Percentiles rank a stretch among this genome's conserved stretches.
These are phyloP conservation scores for Roridomyces roridus DNA, from an alignment of 768 basidiomycete genomes.

Conservation along the genomic window DNA sequence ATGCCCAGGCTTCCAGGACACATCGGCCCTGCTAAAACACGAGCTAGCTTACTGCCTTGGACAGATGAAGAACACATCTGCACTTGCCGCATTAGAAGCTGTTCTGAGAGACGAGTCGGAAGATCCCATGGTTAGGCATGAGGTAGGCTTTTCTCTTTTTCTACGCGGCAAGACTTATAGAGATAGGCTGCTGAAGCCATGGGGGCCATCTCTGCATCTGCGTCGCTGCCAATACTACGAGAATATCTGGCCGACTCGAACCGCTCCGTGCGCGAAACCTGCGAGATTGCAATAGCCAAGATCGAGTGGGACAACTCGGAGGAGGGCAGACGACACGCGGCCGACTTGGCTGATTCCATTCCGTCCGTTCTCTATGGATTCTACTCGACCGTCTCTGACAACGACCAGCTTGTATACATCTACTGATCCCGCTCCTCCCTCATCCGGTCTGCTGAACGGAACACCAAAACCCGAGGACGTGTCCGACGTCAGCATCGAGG, in stretches of 20 bases:
- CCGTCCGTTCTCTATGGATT: constrained; percentile 42
- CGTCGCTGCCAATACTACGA: constrained; percentile 71
- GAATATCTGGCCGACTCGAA: constrained; percentile 77
- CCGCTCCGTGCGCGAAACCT: constrained; percentile 88
- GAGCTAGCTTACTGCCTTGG: constrained; percentile 98
- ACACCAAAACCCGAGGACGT: constrained; percentile 57
- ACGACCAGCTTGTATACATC: constrained; percentile 67
- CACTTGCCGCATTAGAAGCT: constrained; percentile 78
- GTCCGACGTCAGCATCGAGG: constrained; percentile 52
- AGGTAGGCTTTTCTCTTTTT: constrained; percentile 56
- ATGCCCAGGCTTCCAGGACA: constrained; percentile 76
- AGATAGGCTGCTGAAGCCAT: constrained; percentile 95
- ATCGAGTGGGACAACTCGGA: constrained; percentile 91
- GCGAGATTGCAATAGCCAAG: constrained; percentile 95
- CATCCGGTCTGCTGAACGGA: constrained; percentile 65
- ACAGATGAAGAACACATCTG: constrained; percentile 78
- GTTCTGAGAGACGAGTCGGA: constrained; percentile 75
- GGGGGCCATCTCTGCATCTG: constrained; percentile 83
- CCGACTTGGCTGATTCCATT: constrained; percentile 34
- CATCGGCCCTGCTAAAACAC: constrained; percentile 92
- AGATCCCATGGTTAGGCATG: constrained; percentile 98
- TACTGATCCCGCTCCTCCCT: constrained; percentile 88
- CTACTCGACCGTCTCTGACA: constrained; percentile 29
- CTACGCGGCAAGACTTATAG: constrained; percentile 16
- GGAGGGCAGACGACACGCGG: constrained; percentile 61